Conservation (phyloP, 495 filamentous ascomycete genomes). For the Penicillium diatomitis region DNA sequence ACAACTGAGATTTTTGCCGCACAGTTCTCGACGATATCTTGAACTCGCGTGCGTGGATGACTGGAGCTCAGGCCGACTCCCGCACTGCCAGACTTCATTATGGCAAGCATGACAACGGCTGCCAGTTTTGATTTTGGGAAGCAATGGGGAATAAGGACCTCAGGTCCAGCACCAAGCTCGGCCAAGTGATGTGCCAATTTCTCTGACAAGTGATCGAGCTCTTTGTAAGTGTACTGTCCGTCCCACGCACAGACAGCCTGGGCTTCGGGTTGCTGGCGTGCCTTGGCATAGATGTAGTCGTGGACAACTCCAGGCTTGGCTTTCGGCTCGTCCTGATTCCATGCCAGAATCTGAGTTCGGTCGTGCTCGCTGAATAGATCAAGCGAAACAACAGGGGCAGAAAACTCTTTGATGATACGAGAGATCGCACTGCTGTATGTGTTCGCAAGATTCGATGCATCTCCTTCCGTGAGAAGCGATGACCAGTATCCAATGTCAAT, state of each 20-base stretch:
- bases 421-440: not conserved
- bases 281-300: not conserved
- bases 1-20: slow-evolving; percentile 9
- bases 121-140: slow-evolving; percentile 40
- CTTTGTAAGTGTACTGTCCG: slow-evolving; percentile 38
- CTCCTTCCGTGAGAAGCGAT: not conserved
- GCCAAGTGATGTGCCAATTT: slow-evolving; percentile 18
- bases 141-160: slow-evolving; percentile 40
- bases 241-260: slow-evolving; percentile 33
- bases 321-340: not conserved
- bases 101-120: slow-evolving; percentile 19
- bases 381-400: not conserved
- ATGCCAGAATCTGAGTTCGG: not conserved
- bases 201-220: slow-evolving; percentile 30
- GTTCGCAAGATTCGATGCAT: not conserved
- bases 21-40: slow-evolving; percentile 36
- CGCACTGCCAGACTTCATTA: slow-evolving; percentile 14
- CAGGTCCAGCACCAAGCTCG: slow-evolving; percentile 20
- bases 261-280: not conserved
- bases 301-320: not conserved
- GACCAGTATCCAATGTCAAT: not conserved
- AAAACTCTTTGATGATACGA: not conserved
- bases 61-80: not conserved
- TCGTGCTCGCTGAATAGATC: not conserved
- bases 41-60: slow-evolving; percentile 14